A percentile compares a stretch with the other conserved stretches of the same genome.
phyloP scores from a whole-genome alignment of 805 yeast species.

The Tetrapisispora pingtungensis region DNA sequence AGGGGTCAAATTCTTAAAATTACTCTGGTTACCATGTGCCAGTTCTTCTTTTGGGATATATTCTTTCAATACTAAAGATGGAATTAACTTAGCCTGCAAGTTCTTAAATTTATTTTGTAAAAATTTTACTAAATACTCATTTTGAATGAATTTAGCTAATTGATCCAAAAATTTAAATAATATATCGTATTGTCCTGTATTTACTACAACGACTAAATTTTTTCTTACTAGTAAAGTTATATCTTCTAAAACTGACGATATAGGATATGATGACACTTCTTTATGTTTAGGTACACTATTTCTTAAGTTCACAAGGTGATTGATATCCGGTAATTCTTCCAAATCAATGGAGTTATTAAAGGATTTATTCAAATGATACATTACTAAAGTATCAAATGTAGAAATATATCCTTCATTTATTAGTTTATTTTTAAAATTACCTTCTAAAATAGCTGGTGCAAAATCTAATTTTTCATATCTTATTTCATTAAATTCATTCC shows the following conservation, averaged over 20 bases:
- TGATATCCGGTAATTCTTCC: slow-evolving; percentile 63
- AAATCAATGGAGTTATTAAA: slow-evolving; percentile 70
- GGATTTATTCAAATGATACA: slow-evolving; percentile 65
- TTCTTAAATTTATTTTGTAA: slow-evolving; percentile 21
- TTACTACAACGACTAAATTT: slow-evolving; percentile 52
- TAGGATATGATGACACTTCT: slow-evolving; percentile 37
- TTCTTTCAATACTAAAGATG: slow-evolving; percentile 15
- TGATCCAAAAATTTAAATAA: slow-evolving; percentile 22
- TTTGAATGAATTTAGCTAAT: slow-evolving; percentile 22
- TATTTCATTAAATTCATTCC: slow-evolving; percentile 37
- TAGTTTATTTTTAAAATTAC: slow-evolving; percentile 20
- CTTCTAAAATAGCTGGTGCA: slow-evolving; percentile 21
- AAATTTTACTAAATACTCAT: slow-evolving; percentile 24
- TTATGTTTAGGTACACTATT: slow-evolving; percentile 14
- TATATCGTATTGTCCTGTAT: slow-evolving; percentile 49
- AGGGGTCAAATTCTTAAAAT: neutral
- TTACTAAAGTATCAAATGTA: slow-evolving; percentile 51
- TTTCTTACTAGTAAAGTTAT: slow-evolving; percentile 62
- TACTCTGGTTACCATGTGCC: neutral
- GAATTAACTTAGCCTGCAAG: slow-evolving; percentile 19
- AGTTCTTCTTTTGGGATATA: slow-evolving; percentile 13
- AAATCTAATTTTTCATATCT: slow-evolving; percentile 6
- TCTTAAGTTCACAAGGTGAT: slow-evolving; percentile 22
- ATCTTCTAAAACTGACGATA: slow-evolving; percentile 83
- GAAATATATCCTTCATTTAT: slow-evolving; percentile 38